phyloP scores from a whole-genome alignment of 176 grass and related monocot genomes.

The Avena eriantha region DNA sequence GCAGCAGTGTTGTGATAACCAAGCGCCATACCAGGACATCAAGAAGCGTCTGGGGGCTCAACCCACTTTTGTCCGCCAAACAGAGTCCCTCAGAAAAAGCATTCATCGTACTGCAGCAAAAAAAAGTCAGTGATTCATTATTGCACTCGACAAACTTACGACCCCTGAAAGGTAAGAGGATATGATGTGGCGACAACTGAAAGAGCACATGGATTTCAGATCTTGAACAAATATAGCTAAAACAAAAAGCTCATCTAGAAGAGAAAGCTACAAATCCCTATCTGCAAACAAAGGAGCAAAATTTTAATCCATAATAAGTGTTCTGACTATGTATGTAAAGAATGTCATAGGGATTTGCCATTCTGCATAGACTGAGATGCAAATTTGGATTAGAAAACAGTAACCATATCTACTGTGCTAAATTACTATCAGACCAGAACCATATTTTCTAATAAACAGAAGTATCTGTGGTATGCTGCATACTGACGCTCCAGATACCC shows the following conservation, averaged over 20 bases:
- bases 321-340: neutral
- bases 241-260: neutral
- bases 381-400: constrained; percentile 1
- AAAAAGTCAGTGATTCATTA: neutral
- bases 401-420: neutral
- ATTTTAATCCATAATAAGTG: neutral
- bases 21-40: constrained; percentile 72
- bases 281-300: neutral
- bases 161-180: neutral
- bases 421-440: constrained; percentile 8
- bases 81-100: constrained; percentile 85
- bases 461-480: neutral
- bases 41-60: constrained; percentile 74
- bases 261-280: neutral
- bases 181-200: constrained; percentile 4
- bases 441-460: neutral
- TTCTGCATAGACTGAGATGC: constrained; percentile 2
- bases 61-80: constrained; percentile 83
- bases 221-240: neutral
- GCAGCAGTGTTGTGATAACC: constrained; percentile 14
- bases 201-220: neutral
- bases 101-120: constrained; percentile 86
- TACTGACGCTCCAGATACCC: constrained; percentile 11
- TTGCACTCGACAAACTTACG: constrained; percentile 15
- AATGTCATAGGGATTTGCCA: neutral